These are phyloP conservation scores for Magnusiomyces suaveolens DNA, from an alignment of 1,139 yeast genomes.

Conservation along the genomic window DNA sequence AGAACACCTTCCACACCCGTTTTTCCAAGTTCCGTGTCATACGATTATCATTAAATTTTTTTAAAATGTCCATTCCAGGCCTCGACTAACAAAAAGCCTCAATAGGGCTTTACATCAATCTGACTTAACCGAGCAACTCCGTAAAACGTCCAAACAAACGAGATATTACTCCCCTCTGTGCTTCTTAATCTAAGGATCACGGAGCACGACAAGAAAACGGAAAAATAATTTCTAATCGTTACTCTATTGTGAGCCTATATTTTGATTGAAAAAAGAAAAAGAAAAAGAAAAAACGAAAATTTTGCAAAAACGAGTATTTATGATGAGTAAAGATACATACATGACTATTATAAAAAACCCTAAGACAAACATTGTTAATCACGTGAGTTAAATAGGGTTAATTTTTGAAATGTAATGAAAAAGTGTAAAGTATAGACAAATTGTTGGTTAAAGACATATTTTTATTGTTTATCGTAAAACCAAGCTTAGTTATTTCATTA, in stretches of 20 bases:
- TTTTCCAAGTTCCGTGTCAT: too few species aligned
- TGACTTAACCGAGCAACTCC: background rate
- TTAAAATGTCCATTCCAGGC: background rate
- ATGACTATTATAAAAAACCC: too few species aligned
- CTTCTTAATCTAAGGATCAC: constrained; percentile 1
- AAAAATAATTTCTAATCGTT: background rate
- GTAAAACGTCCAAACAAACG: background rate
- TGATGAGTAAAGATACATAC: too few species aligned
- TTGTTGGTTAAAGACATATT: too few species aligned
- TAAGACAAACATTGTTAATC: too few species aligned
- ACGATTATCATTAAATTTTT: background rate
- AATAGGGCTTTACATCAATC: background rate
- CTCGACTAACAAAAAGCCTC: background rate
- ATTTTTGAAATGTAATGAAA: too few species aligned
- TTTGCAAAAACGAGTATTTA: too few species aligned
- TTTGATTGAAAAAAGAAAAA: background rate
- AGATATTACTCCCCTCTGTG: background rate
- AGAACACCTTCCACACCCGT: too few species aligned
- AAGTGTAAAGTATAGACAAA: too few species aligned
- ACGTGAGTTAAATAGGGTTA: too few species aligned
- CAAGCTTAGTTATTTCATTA: too few species aligned
- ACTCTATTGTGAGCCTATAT: constrained; percentile 4
- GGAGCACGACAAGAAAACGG: constrained; percentile 6
- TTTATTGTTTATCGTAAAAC: too few species aligned
- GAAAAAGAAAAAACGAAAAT: background rate